phyloP scores from a whole-genome alignment of 2,329 filamentous ascomycete species.

The Penicillium sp. region DNA sequence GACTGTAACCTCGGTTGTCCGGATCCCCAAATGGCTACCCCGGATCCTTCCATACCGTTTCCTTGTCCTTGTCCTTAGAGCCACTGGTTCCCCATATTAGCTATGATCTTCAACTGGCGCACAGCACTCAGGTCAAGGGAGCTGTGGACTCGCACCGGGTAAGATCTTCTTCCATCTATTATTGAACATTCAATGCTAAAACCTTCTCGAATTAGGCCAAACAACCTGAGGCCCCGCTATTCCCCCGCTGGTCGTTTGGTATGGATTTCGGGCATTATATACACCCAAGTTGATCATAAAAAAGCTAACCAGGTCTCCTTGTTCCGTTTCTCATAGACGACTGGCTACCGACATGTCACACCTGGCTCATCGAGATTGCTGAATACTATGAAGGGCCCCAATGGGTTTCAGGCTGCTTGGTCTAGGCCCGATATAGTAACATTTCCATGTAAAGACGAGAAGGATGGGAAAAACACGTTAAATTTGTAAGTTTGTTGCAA shows the following conservation, averaged over 20 bases:
- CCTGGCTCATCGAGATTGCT: not conserved
- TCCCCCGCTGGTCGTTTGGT: not conserved
- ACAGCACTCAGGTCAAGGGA: not conserved
- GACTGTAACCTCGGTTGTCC: constrained; percentile 5
- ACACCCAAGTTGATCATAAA: no score
- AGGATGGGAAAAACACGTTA: not conserved
- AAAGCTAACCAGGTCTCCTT: not conserved
- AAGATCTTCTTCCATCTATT: not conserved
- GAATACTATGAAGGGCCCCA: not conserved
- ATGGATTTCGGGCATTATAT: not conserved
- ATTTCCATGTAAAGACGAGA: not conserved
- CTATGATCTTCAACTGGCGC: constrained; percentile 1
- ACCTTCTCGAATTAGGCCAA: not conserved
- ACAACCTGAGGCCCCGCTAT: not conserved
- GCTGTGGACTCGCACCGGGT: constrained; percentile 1
- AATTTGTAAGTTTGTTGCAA: not conserved
- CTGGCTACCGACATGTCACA: not conserved
- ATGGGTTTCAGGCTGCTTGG: not conserved
- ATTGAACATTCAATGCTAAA: not conserved
- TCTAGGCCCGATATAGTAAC: not conserved
- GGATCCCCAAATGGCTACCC: not conserved
- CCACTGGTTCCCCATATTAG: not conserved
- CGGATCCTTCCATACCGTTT: not conserved
- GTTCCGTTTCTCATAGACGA: not conserved
- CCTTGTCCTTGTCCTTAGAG: not conserved